Conservation (phyloP, 2,329 filamentous ascomycete genomes). For the Clarireedia sp. region DNA sequence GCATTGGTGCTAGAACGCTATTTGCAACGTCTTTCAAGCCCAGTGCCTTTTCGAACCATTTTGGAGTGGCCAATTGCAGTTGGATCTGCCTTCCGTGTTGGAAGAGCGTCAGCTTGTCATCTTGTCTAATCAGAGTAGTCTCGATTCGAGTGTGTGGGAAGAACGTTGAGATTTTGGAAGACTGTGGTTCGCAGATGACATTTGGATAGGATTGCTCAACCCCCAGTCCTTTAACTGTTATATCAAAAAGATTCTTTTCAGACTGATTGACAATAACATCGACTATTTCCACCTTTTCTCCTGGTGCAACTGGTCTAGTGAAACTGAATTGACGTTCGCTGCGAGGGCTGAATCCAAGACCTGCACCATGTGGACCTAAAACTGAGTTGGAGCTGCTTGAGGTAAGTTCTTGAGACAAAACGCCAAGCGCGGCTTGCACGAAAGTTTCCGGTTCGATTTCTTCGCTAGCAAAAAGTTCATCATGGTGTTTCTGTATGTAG, state of each 20-base stretch:
- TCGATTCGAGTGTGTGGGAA: conserved; percentile 75
- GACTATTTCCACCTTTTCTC: conserved; percentile 12
- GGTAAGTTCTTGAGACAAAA: conserved; percentile 46
- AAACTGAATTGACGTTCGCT: conserved; percentile 25
- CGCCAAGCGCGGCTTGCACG: conserved; percentile 76
- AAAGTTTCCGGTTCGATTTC: conserved; percentile 64
- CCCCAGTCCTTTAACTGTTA: conserved; percentile 41
- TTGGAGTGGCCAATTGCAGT: conserved; percentile 50
- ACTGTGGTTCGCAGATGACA: conserved; percentile 40
- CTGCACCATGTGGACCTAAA: conserved; percentile 36
- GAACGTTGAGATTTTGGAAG: conserved; percentile 56
- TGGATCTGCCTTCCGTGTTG: conserved; percentile 56
- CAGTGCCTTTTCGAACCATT: conserved; percentile 81
- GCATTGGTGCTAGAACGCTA: conserved; percentile 89
- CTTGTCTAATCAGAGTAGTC: conserved; percentile 64
- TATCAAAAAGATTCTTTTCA: conserved; percentile 31
- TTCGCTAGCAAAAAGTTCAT: conserved; percentile 65
- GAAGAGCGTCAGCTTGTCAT: conserved; percentile 66
- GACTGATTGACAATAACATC: conserved; percentile 26
- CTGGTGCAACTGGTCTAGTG: conserved; percentile 5
- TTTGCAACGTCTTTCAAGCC: conserved; percentile 74
- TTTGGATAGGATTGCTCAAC: conserved; percentile 30
- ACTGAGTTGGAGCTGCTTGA: conserved; percentile 20
- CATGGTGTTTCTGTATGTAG: conserved; percentile 83
- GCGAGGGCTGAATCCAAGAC: conserved; percentile 42